Evolutionary conservation across 495 filamentous ascomycete species (phyloP).

Genomic region (Penicillium silybi): DNA sequence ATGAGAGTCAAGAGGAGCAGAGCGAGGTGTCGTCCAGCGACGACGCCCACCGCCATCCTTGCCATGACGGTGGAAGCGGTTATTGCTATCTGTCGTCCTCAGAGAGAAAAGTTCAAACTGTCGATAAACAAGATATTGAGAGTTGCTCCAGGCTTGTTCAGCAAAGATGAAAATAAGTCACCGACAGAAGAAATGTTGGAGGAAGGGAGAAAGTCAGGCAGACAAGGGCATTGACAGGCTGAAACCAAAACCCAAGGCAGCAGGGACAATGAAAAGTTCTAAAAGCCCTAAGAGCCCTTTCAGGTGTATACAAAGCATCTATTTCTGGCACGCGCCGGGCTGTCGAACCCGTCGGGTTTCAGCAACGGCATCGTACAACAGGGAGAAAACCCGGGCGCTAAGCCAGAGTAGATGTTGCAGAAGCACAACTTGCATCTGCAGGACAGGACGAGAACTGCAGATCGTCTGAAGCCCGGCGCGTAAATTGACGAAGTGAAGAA

Average conservation of each 20-base stretch:
- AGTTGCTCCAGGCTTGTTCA: neutral
- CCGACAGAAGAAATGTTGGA: neutral
- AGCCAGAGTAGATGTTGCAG: conserved; percentile 11
- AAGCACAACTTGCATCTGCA: conserved; percentile 2
- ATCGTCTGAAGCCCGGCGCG: conserved; percentile 21
- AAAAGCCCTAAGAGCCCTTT: too few species aligned
- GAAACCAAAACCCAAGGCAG: conserved; percentile 3
- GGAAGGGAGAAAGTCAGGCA: neutral
- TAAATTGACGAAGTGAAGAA: conserved; percentile 9
- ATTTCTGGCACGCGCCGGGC: conserved; percentile 30
- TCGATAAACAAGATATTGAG: neutral
- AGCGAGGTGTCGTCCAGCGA: conserved; percentile 10
- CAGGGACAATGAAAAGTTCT: conserved; percentile 6
- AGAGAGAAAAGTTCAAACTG: neutral
- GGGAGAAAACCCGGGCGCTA: conserved; percentile 14
- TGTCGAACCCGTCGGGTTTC: conserved; percentile 17
- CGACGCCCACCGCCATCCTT: conserved; percentile 4
- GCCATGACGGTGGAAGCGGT: conserved; percentile 16
- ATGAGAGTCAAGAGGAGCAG: conserved; percentile 27
- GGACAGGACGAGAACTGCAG: conserved; percentile 1
- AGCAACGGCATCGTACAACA: conserved; percentile 14
- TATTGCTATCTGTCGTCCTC: neutral
- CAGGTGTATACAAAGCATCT: conserved; percentile 13
- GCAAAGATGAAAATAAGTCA: neutral
- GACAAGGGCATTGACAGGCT: conserved; percentile 14